Evolutionary conservation across 352 stramenopile species (phyloP).

Genomic region (Plasmopara viticola): DNA sequence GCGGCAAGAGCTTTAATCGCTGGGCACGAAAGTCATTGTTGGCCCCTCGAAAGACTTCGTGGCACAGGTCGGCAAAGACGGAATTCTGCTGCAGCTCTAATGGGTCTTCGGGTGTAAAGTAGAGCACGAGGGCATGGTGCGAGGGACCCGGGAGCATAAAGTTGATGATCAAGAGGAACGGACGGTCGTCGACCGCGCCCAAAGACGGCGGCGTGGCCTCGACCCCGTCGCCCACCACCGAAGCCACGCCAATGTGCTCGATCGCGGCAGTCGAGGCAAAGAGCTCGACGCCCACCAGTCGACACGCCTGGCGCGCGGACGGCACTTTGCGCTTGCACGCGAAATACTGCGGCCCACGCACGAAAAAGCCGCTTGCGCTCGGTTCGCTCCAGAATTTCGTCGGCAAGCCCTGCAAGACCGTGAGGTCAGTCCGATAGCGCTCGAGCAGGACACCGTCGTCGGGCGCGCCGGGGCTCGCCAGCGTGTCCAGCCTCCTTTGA

Average conservation of each 20-base stretch:
- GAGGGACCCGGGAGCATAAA: conserved; percentile 71
- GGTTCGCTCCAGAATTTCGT: conserved; percentile 85
- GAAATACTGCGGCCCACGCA: conserved; percentile 65
- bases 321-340: conserved; percentile 52
- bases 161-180: conserved; percentile 75
- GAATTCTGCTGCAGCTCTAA: conserved; percentile 55
- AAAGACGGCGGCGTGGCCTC: conserved; percentile 9
- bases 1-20: conserved; percentile 87
- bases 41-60: conserved; percentile 50
- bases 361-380: conserved; percentile 47
- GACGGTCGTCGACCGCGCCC: conserved; percentile 19
- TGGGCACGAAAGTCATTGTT: conserved; percentile 69
- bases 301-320: conserved; percentile 50
- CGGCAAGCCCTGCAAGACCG: conserved; percentile 40
- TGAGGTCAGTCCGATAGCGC: conserved; percentile 56
- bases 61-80: conserved; percentile 61
- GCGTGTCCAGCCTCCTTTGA: conserved; percentile 9
- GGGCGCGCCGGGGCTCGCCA: too few species aligned
- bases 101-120: conserved; percentile 67
- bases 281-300: conserved; percentile 64
- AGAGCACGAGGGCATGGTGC: conserved; percentile 66
- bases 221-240: conserved; percentile 44
- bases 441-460: conserved; percentile 29
- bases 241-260: conserved; percentile 61
- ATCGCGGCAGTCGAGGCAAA: conserved; percentile 50